A percentile compares a stretch with the other conserved stretches of the same genome.
Evolutionary conservation across 169 alveolate genomes (phyloP).

Genomic region (Plasmodium inui): DNA sequence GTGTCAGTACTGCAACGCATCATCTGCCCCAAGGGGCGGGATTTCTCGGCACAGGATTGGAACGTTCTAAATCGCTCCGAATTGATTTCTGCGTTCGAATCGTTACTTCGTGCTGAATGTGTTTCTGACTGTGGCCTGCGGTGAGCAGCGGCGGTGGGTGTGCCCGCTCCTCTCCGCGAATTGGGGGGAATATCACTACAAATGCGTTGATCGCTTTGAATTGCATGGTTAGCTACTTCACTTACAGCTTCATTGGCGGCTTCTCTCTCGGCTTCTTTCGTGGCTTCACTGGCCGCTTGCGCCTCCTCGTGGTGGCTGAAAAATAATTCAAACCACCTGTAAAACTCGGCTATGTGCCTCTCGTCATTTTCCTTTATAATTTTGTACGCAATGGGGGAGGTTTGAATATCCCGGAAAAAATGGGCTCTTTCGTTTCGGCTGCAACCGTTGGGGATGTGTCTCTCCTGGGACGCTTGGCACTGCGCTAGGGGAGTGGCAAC

Average conservation of each 20-base stretch:
- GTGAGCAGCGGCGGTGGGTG: background rate
- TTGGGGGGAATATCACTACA: background rate
- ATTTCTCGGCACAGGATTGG: background rate
- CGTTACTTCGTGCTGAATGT: background rate
- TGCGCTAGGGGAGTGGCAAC: background rate
- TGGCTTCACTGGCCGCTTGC: background rate
- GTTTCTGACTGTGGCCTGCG: background rate
- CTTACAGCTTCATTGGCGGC: background rate
- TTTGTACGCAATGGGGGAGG: conserved; percentile 62
- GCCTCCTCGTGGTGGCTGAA: background rate
- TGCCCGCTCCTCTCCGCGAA: background rate
- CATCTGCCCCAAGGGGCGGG: background rate
- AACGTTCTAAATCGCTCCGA: background rate
- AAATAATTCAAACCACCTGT: conserved; percentile 72
- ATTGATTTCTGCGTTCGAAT: background rate
- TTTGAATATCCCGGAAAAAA: conserved; percentile 36
- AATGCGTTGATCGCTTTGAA: background rate
- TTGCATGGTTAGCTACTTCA: background rate
- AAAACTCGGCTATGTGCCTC: conserved; percentile 23
- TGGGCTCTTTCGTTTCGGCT: background rate
- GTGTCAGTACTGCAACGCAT: background rate
- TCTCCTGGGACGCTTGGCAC: background rate
- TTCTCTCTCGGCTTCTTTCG: background rate
- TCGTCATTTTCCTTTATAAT: conserved; percentile 41
- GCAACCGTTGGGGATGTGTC: background rate